Evolutionary conservation across 768 basidiomycete genomes (phyloP).

Genomic region (Boletus rubropictus): DNA sequence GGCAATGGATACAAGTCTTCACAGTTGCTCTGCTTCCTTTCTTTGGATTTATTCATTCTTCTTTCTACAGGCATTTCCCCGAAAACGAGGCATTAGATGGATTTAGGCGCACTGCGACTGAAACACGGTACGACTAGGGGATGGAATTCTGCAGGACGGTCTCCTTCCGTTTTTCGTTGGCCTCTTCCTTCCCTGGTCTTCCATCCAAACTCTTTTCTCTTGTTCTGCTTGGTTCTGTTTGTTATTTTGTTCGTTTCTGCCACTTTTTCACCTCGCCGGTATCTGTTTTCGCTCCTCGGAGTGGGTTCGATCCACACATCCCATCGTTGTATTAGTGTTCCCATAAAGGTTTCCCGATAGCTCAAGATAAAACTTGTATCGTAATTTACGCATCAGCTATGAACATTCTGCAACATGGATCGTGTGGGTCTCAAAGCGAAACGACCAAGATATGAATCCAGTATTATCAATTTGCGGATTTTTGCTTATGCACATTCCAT

Average conservation of each 20-base stretch:
- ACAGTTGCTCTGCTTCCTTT: slow-evolving; percentile 13
- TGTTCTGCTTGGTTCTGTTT: slow-evolving; percentile 18
- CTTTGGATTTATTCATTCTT: slow-evolving; percentile 31
- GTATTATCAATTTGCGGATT: too few species aligned
- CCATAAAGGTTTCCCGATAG: slow-evolving; percentile 1
- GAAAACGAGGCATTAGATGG: slow-evolving; percentile 19
- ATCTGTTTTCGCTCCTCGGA: not conserved
- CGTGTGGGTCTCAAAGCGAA: too few species aligned
- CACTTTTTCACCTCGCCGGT: slow-evolving; percentile 1
- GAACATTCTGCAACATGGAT: slow-evolving; percentile 19
- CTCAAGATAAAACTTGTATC: slow-evolving; percentile 24
- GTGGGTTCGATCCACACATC: slow-evolving; percentile 2
- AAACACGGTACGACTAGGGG: slow-evolving; percentile 10
- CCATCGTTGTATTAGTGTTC: slow-evolving; percentile 16
- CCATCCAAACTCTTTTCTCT: slow-evolving; percentile 5
- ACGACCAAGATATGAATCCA: too few species aligned
- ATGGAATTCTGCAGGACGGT: slow-evolving; percentile 1
- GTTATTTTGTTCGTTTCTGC: slow-evolving; percentile 6
- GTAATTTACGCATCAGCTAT: slow-evolving; percentile 33
- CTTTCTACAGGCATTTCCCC: slow-evolving; percentile 27
- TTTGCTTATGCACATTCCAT: too few species aligned
- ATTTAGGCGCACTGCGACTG: slow-evolving; percentile 14
- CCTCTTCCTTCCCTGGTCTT: not conserved
- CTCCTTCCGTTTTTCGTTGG: not conserved
- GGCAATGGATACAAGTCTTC: slow-evolving; percentile 11